These are phyloP conservation scores for Dothistroma septosporum DNA, from an alignment of 2,329 filamentous ascomycete species.

Conservation along the genomic window DNA sequence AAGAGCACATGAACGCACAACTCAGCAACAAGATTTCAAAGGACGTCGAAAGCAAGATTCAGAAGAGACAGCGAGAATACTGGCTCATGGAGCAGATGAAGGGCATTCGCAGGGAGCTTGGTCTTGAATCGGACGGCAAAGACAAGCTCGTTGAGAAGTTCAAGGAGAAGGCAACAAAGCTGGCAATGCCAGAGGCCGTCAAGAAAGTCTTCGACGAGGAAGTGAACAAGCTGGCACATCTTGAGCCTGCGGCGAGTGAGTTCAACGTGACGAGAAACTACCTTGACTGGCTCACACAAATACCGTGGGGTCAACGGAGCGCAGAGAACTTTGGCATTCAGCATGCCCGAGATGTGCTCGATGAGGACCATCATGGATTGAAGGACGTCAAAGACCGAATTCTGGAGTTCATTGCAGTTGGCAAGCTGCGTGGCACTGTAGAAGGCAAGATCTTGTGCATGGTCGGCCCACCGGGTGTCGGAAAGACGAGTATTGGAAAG, in stretches of 20 bases:
- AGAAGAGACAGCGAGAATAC: conserved; percentile 94
- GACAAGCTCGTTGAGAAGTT: conserved; percentile 98
- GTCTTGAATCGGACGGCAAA: conserved; percentile 95
- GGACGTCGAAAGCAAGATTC: conserved; percentile 95
- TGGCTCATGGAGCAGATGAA: conserved; percentile 99
- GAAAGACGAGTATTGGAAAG: conserved; percentile 98
- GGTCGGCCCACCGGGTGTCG: conserved; percentile 93
- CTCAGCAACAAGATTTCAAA: conserved; percentile 96
- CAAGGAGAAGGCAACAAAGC: conserved; percentile 86
- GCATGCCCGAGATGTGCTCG: conserved; percentile 82
- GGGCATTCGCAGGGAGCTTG: conserved; percentile 89
- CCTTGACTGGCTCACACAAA: conserved; percentile 96
- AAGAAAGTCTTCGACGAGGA: conserved; percentile 98
- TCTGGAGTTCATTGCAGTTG: conserved; percentile 95
- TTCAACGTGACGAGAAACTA: conserved; percentile 99
- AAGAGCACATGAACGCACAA: conserved; percentile 97
- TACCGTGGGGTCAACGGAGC: conserved; percentile 93
- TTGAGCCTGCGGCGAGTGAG: conserved; percentile 93
- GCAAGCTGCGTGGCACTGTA: conserved; percentile 92
- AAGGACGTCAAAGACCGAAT: conserved; percentile 99
- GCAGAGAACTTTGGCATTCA: conserved; percentile 95
- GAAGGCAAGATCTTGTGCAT: conserved; percentile 98
- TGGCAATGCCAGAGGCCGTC: conserved; percentile 95
- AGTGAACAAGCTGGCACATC: conserved; percentile 90
- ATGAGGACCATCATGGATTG: conserved; percentile 93